Base-by-base conservation (phyloP, 805 yeast species). In the Jamesozyma piceae region DNA sequence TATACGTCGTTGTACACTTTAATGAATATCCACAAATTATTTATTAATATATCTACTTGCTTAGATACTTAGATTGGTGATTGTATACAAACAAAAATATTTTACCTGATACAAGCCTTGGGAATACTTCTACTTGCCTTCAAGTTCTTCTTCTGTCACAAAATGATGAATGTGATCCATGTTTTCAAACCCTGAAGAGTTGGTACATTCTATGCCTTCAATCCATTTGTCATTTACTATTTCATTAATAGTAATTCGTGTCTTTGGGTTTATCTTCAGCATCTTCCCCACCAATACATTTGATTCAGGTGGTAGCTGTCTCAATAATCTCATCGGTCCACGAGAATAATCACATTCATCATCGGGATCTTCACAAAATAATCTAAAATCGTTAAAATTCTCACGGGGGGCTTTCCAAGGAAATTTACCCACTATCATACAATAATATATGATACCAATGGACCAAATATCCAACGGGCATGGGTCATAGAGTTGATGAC, bases 381-480 rank as follows among this genome's bases (percentile, higher is more conserved):
- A 71, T 44, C 77, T 73, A 67, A 73, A 90, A 4, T 92, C 79
- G 42, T 78, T 78, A 60, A 89, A 96, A 5, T 77, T 67, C 21
- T 67, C 64, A 50, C 81, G 79, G n/a, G 97, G 96, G 2, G 89
- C 75, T 60, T 87, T 87, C 98, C 98, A 90, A 1, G 98, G 97
- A 64, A 90, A 90, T 46, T 95, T 66, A 51, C 82, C 76, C 50
- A 89, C 66, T 2, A 82, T 71, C 89, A 88, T 84, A 65, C 97
- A 89, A 60, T 95, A 87, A 58, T 74, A 90, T 41, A 92, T 86
- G 24, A 90, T 85, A 0, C 95, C 97, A 41, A 86, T 68, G 1
- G 95, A 85, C 98, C 98, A 90, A 19, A 89, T 76, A 60, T 90
- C 98, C 2, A 80, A 86, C 5, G 82, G 79, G 40, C 92, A 75